Evolutionary conservation across 2,329 filamentous ascomycete species (phyloP), one percentile per base, ranked within the genome.

Genomic region (Xylaria sp.): DNA sequence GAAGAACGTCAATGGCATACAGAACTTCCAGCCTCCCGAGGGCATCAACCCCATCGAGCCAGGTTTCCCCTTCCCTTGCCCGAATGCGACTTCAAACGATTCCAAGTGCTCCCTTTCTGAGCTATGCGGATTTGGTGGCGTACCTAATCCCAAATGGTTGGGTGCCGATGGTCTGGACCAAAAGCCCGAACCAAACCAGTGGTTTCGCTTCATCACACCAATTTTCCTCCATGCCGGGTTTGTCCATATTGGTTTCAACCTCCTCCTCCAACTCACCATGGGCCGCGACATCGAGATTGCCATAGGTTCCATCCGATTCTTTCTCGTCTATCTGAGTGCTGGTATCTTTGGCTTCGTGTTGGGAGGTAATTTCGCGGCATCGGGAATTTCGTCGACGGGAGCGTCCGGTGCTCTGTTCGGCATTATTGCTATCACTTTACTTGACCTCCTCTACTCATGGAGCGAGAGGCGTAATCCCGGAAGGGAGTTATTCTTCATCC

Each of bases 311-410:
- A 84, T 97, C 68, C 90, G 95, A 40, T 98, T 96, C 78, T 87
- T 91, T 47, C 78, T 99, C 51, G 92, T 98, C 52, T 99, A 99
- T 76, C 85, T 98, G 72, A 89, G 88, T 65, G 88, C 92, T 31
- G 95, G 95, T 25, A 98, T 98, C 69, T 98, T 98, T 73, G 95
- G 95, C 9, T 97, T 96, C 73, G 91, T 98, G 2, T 85, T 99
- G 69, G 94, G 95, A 66, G 95, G 92, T 12, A 99, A 98, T 76
- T 98, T 92, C 74, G 93, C 94, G 1, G 89, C 90, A 0, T 87
- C 89, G 4, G 90, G 89, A 19, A 89, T 95, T 61, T 86, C 92
- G 2, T 96, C 92, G 0, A 92, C 91, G 0, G 95, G 95, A 53
- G 94, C 92, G 23, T 98, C 95, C 0, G 95, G 95, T 38, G 87